Evolutionary conservation across 2,329 filamentous ascomycete genomes (phyloP).

Genomic region (Phialophora verrucosa): DNA sequence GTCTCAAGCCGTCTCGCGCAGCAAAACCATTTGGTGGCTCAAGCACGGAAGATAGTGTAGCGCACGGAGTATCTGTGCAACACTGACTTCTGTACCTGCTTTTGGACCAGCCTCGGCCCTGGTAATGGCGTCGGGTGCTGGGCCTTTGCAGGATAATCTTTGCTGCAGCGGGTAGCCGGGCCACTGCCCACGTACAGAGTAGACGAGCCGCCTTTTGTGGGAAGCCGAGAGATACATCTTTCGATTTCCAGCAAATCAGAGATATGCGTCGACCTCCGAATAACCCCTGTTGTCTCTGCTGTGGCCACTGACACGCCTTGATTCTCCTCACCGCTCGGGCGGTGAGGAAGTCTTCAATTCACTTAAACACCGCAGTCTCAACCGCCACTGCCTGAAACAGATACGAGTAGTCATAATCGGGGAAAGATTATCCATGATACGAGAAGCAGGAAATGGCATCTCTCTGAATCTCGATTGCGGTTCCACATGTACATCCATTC

Average conservation of each 20-base stretch:
- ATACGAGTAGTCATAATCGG: background rate
- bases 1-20: background rate
- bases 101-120: background rate
- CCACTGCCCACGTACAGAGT: background rate
- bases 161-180: background rate
- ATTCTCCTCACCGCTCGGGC: background rate
- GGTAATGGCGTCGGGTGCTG: background rate
- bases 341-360: background rate
- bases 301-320: background rate
- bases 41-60: background rate
- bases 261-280: background rate
- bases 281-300: background rate
- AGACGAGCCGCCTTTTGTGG: background rate
- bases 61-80: background rate
- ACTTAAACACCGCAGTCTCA: background rate
- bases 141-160: background rate
- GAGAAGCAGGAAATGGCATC: background rate
- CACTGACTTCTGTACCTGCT: conserved; percentile 5
- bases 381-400: background rate
- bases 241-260: conserved; percentile 1
- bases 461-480: background rate
- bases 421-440: background rate
- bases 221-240: background rate
- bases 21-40: background rate
- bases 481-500: background rate